A percentile compares a stretch with the other conserved stretches of the same genome.
Evolutionary conservation across 345 rosid species (phyloP).

Genomic region (Gossypium turneri): DNA sequence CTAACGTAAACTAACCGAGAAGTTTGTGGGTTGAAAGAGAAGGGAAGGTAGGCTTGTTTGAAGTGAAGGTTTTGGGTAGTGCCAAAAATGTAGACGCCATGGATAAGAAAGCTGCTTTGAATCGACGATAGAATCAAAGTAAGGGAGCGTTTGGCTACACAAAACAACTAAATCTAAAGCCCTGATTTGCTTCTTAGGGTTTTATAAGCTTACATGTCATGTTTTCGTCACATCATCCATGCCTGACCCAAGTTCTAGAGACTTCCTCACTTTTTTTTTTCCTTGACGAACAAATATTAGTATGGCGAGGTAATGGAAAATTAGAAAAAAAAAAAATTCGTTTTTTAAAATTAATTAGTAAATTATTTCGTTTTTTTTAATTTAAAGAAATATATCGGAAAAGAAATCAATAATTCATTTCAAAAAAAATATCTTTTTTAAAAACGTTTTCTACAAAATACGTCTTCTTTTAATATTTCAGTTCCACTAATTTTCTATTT

Average conservation of each 20-base stretch:
- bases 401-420: too few relatives aligned
- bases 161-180: not conserved
- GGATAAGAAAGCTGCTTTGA: slow-evolving; percentile 20
- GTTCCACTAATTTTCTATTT: too few relatives aligned
- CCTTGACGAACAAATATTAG: too few relatives aligned
- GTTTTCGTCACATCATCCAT: not conserved
- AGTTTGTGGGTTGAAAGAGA: slow-evolving; percentile 29
- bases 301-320: too few relatives aligned
- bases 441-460: too few relatives aligned
- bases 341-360: too few relatives aligned
- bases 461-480: too few relatives aligned
- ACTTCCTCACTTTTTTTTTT: not conserved
- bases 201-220: not conserved
- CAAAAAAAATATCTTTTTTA: too few relatives aligned
- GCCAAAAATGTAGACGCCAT: slow-evolving; percentile 58
- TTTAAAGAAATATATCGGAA: too few relatives aligned
- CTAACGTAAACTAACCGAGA: slow-evolving; percentile 29
- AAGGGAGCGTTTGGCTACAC: not conserved
- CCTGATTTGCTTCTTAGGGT: not conserved
- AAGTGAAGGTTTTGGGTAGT: slow-evolving; percentile 38
- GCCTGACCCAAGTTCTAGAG: not conserved
- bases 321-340: too few relatives aligned
- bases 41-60: slow-evolving; percentile 24
- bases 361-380: too few relatives aligned
- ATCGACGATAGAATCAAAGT: not conserved